Evolutionary conservation across 495 filamentous ascomycete genomes (phyloP).

Genomic region (Entonaema liquescens): DNA sequence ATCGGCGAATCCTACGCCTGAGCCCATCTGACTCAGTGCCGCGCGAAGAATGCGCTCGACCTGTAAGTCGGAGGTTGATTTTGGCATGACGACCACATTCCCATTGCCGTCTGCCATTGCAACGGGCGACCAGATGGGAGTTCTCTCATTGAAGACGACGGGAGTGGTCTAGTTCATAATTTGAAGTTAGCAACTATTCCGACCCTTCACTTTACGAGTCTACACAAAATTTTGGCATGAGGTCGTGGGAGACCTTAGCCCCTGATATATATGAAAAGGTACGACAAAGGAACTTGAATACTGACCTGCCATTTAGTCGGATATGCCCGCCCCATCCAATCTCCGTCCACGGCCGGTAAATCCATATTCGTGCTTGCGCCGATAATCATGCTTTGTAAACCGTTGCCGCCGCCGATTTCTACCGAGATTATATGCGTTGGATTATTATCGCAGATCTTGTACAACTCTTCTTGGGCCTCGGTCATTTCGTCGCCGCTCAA

Average conservation of each 20-base stretch:
- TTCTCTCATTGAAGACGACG: constrained; percentile 60
- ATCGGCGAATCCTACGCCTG: constrained; percentile 57
- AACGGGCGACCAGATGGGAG: constrained; percentile 54
- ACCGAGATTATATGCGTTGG: constrained; percentile 57
- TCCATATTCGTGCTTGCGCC: constrained; percentile 59
- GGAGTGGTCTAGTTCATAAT: constrained; percentile 53
- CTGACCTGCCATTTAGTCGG: constrained; percentile 60
- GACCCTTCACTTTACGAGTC: too few species aligned
- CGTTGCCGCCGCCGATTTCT: constrained; percentile 66
- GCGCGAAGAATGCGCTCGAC: constrained; percentile 54
- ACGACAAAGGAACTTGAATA: background rate
- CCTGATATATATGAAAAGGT: background rate
- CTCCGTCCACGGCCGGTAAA: constrained; percentile 61
- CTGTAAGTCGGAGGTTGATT: constrained; percentile 49
- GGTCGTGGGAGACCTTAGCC: background rate
- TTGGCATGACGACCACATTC: constrained; percentile 55
- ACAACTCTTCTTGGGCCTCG: constrained; percentile 56
- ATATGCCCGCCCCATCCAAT: constrained; percentile 67
- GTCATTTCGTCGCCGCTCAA: constrained; percentile 62
- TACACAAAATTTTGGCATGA: background rate
- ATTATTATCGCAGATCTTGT: constrained; percentile 44
- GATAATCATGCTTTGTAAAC: constrained; percentile 62
- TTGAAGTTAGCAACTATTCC: background rate
- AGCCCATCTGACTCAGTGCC: constrained; percentile 58
- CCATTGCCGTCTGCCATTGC: constrained; percentile 62